Evolutionary conservation across 306 rosid genomes (phyloP).

Genomic region (Acacia melanoxylon): DNA sequence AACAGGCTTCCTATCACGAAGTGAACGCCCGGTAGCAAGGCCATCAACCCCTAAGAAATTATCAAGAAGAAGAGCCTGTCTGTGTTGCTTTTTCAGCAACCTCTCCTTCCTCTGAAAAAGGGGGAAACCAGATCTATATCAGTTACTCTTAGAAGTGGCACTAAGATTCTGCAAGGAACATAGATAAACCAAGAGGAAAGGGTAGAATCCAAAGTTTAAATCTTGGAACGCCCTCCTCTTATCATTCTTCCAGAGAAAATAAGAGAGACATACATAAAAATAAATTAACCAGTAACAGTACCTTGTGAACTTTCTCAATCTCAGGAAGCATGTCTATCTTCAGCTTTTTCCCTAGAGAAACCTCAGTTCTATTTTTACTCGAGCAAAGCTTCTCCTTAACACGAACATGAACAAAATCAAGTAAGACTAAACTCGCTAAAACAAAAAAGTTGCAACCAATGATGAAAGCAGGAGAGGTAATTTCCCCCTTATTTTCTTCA

Average conservation of each 20-base stretch:
- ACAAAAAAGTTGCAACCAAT: not conserved
- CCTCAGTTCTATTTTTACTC: conserved; percentile 89
- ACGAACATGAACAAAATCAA: conserved; percentile 34
- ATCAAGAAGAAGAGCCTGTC: conserved; percentile 98
- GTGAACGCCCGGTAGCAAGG: conserved; percentile 94
- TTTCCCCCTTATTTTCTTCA: not conserved
- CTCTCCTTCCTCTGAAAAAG: conserved; percentile 75
- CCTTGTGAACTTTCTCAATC: conserved; percentile 98
- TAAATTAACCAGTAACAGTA: conserved; percentile 23
- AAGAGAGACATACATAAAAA: not conserved
- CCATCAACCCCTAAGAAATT: conserved; percentile 74
- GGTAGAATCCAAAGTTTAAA: conserved; percentile 7
- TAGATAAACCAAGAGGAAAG: conserved; percentile 9
- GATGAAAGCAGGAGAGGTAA: not conserved
- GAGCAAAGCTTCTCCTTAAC: conserved; percentile 91
- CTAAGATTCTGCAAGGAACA: conserved; percentile 20
- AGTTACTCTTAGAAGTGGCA: not conserved
- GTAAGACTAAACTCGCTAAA: conserved; percentile 22
- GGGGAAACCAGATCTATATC: conserved; percentile 20
- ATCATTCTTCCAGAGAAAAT: conserved; percentile 18
- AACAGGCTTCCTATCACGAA: conserved; percentile 96
- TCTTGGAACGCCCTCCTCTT: conserved; percentile 5
- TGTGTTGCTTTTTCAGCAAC: conserved; percentile 93
- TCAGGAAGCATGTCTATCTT: conserved; percentile 97
- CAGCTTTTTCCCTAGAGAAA: conserved; percentile 84